Evolutionary conservation across 1,284 basidiomycete species (phyloP).

Genomic region (Waitea zeae): DNA sequence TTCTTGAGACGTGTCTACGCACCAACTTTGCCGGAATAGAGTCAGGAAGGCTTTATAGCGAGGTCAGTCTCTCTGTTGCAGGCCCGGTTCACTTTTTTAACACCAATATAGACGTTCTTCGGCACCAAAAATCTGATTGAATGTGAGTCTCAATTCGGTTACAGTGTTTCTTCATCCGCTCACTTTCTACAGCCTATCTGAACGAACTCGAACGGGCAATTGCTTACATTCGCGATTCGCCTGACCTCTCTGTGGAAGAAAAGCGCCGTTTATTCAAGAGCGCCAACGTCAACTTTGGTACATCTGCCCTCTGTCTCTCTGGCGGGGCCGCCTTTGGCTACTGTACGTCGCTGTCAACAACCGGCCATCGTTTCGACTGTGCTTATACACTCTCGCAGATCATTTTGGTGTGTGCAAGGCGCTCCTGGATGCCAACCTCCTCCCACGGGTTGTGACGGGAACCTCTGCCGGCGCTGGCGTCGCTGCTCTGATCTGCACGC

Average conservation of each 20-base stretch:
- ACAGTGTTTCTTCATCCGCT: constrained; percentile 9
- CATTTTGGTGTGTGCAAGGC: constrained; percentile 89
- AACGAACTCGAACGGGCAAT: constrained; percentile 64
- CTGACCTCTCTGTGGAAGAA: constrained; percentile 67
- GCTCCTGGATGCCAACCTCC: constrained; percentile 72
- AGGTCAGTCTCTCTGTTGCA: not conserved
- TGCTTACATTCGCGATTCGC: constrained; percentile 56
- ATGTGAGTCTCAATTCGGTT: too few species aligned
- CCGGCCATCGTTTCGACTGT: not conserved
- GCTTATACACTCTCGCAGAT: constrained; percentile 22
- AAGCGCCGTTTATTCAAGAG: constrained; percentile 88
- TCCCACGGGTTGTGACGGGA: constrained; percentile 84
- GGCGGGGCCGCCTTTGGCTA: constrained; percentile 94
- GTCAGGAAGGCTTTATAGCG: constrained; percentile 41
- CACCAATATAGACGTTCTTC: constrained; percentile 88
- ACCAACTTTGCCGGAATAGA: constrained; percentile 94
- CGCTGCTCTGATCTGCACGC: constrained; percentile 75
- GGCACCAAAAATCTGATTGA: constrained; percentile 83
- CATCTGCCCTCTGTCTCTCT: constrained; percentile 82
- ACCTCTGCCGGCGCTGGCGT: constrained; percentile 89
- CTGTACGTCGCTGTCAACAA: constrained; percentile 35
- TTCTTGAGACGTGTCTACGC: constrained; percentile 83
- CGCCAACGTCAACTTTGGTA: constrained; percentile 79
- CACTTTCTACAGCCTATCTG: constrained; percentile 32
- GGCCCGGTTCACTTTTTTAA: constrained; percentile 18